Base-by-base conservation (phyloP, 306 rosid species). In the Cicer yamashitae region DNA sequence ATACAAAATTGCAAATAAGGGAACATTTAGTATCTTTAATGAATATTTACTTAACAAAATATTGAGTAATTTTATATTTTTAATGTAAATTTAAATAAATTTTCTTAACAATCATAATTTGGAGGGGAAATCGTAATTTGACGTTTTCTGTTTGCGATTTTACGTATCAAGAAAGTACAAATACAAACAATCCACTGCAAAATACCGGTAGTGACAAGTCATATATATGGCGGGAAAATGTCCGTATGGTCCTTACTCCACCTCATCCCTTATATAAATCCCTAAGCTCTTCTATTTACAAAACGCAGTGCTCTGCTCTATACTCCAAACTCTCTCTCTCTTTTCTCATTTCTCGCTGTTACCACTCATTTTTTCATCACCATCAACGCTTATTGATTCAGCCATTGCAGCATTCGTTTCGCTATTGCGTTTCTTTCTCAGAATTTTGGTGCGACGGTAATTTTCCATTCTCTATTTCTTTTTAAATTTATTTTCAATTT, bases 161-260 rank as follows among this genome's bases (percentile, higher is more conserved):
- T 5, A 30, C 34, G 34, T 30, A 30, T 3, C 0, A 30, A 30
- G 34, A 30, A 30, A 30, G 34, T 13, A 7, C 3, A 2, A 50
- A 50, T 6, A 50, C 15, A 6, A 50, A 13, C 2, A 73, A 38
- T 77, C 25, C 44, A 25, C 7, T 46, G 13, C 13, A 22, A 76
- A 13, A 38, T 37, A 20, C 8, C 65, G 15, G 34, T 3, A 25
- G 34, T 25, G 34, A 11, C 6, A 8, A 0, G 7, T 14, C 10
- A 25, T 25, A 70, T 46, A 76, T 70, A 54, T 82, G 85, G 85
- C 85, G 85, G 82, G 85, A 82, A 82, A 82, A 82, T 71, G 85
- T 77, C 71, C 71, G 10, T 71, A 56, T 77, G 75, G 82, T 82
- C 82, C 85, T 66, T 58, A 47, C 38, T 39, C 65, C 76, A 39